Evolutionary conservation across 2,329 filamentous ascomycete species (phyloP), one percentile per base, ranked within the genome.

Genomic region (Clarireedia hainanense): DNA sequence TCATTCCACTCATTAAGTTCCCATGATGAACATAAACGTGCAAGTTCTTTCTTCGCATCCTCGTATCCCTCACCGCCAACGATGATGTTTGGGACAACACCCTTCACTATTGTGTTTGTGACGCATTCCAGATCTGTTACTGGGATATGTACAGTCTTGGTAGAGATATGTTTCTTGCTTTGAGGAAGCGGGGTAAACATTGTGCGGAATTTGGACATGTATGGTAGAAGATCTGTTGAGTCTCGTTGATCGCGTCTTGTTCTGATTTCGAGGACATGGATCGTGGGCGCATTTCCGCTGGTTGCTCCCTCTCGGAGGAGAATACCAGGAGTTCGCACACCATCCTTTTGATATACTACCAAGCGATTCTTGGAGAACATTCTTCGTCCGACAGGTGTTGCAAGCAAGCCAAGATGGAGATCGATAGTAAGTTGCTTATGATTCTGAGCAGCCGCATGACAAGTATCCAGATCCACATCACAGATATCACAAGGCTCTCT

Each of bases 161-260:
- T 77, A 10, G 80, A 79, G 67, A 95, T 81, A 20, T 89, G 80
- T 57, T 78, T 80, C 63, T 83, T 83, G 15, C 75, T 76, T 52
- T 83, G 80, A 1, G 89, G 86, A 0, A 95, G 70, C 12, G 80
- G 75, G 10, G 84, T 80, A 62, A 95, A 83, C 47, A 85, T 75
- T 43, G 77, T 76, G 14, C 88, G 80, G 68, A 94, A 89, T 0
- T 75, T 73, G 4, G 86, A 80, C 2, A 95, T 73, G 67, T 91
- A 97, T 0, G 94, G 91, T 10, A 99, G 76, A 37, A 95, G 77
- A 67, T 97, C 92, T n/a, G 85, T 89, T 15, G 88, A 82, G 65
- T 91, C 85, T 39, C 90, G 81, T 55, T 83, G 81, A 56, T 84
- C 79, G 56, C 86, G 79, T 40, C 83, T 75, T 1, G 84, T 80